These are phyloP conservation scores for Pichia californica DNA, from an alignment of 805 yeast genomes.

Conservation along the genomic window DNA sequence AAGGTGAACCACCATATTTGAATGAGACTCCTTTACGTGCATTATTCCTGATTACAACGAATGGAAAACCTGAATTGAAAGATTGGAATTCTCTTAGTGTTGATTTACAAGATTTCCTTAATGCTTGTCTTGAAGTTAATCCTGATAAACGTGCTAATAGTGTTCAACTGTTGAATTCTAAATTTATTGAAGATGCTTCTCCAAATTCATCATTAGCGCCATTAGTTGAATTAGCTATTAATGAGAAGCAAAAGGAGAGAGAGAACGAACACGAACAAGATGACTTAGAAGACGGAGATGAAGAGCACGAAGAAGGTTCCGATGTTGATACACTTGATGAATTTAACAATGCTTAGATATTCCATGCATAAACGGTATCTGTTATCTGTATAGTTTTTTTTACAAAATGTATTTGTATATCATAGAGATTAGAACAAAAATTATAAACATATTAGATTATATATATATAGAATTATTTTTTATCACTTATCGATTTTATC, in stretches of 20 bases:
- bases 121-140: constrained; percentile 75
- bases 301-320: constrained; percentile 13
- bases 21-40: constrained; percentile 78
- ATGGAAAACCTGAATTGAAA: constrained; percentile 73
- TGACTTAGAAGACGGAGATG: constrained; percentile 15
- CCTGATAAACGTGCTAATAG: constrained; percentile 79
- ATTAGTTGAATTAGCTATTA: constrained; percentile 64
- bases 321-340: constrained; percentile 5
- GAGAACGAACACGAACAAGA: constrained; percentile 17
- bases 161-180: constrained; percentile 58
- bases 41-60: constrained; percentile 67
- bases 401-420: no score
- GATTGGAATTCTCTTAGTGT: constrained; percentile 68
- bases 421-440: no score
- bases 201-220: constrained; percentile 61
- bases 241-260: constrained; percentile 44
- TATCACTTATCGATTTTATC: no score
- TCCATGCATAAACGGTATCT: no score
- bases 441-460: no score
- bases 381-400: no score
- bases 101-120: constrained; percentile 61
- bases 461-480: no score
- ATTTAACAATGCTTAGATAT: constrained; percentile 4
- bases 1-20: constrained; percentile 78
- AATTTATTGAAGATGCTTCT: constrained; percentile 58